Evolutionary conservation across 2,329 filamentous ascomycete species (phyloP).

Genomic region (Sporothrix luriei): DNA sequence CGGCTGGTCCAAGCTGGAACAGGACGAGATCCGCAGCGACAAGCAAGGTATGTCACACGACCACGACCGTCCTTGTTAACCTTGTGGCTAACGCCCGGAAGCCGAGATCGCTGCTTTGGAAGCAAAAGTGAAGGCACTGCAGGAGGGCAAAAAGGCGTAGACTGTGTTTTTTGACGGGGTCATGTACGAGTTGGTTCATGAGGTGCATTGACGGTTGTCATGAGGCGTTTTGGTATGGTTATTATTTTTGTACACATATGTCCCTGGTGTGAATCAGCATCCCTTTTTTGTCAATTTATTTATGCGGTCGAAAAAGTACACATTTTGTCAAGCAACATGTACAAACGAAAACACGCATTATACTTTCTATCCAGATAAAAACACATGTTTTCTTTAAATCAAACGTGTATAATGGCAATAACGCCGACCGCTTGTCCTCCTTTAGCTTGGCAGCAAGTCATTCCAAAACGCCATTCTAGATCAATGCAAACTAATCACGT

Average conservation of each 20-base stretch:
- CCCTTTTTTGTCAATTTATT: not conserved
- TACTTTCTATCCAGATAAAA: not conserved
- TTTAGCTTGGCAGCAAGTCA: not conserved
- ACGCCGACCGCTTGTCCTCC: not conserved
- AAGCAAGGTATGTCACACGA: slow-evolving; percentile 54
- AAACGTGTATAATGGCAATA: not conserved
- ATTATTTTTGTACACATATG: not conserved
- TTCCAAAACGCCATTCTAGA: slow-evolving; percentile 15
- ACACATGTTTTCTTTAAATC: not conserved
- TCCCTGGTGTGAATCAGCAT: not conserved
- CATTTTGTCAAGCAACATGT: no score
- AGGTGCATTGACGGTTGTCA: not conserved
- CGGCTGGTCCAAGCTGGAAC: slow-evolving; percentile 73
- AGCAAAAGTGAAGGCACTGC: slow-evolving; percentile 45
- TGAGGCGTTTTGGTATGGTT: slow-evolving; percentile 12
- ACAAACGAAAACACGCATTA: no score
- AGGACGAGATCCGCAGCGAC: slow-evolving; percentile 65
- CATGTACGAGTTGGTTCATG: not conserved
- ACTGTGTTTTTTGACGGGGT: no score
- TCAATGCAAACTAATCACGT: not conserved
- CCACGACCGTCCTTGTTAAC: no score
- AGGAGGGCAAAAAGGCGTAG: slow-evolving; percentile 35
- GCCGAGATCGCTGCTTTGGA: slow-evolving; percentile 45
- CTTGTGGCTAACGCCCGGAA: slow-evolving; percentile 21
- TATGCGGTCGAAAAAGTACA: not conserved